A percentile compares a stretch with the other conserved stretches of the same genome.
Conservation (phyloP, 768 basidiomycete genomes). For the Tricholomella constricta region DNA sequence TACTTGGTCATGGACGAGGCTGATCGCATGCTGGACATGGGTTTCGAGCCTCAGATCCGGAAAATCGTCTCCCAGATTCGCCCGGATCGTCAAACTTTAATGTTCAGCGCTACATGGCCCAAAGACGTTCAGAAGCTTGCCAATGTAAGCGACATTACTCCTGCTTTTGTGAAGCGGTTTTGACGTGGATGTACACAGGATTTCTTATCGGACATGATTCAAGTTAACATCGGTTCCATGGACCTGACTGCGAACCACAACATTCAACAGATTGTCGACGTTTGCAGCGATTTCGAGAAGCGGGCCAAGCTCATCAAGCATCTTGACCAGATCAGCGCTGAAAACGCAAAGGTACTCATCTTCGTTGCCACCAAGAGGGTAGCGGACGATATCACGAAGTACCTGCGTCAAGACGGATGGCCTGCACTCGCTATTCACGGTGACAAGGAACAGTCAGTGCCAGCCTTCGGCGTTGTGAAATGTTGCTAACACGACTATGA, state of each 20-base stretch:
- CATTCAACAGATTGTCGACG: constrained; percentile 93
- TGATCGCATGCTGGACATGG: constrained; percentile 99
- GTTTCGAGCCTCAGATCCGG: constrained; percentile 99
- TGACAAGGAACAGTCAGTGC: constrained; percentile 92
- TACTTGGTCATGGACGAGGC: constrained; percentile 99
- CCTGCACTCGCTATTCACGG: constrained; percentile 99
- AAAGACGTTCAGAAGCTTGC: constrained; percentile 99
- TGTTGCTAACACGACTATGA: constrained; percentile 4
- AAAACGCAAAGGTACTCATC: constrained; percentile 98
- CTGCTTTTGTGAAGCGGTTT: not conserved
- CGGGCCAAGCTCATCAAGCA: constrained; percentile 95
- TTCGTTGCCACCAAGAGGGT: constrained; percentile 98
- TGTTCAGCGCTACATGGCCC: constrained; percentile 99
- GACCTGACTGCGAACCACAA: constrained; percentile 98
- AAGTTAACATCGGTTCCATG: constrained; percentile 99
- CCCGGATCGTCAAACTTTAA: constrained; percentile 96
- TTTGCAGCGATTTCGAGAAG: constrained; percentile 98
- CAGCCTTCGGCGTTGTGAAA: not conserved
- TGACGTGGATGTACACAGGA: constrained; percentile 52
- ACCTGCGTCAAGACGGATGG: constrained; percentile 97
- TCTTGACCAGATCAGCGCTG: constrained; percentile 92
- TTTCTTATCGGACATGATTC: constrained; percentile 95
- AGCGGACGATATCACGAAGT: constrained; percentile 98
- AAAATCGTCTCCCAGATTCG: constrained; percentile 98
- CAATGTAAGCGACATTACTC: constrained; percentile 48